Conservation (phyloP, 208 protist genomes). For the Leishmania aethiopica region DNA sequence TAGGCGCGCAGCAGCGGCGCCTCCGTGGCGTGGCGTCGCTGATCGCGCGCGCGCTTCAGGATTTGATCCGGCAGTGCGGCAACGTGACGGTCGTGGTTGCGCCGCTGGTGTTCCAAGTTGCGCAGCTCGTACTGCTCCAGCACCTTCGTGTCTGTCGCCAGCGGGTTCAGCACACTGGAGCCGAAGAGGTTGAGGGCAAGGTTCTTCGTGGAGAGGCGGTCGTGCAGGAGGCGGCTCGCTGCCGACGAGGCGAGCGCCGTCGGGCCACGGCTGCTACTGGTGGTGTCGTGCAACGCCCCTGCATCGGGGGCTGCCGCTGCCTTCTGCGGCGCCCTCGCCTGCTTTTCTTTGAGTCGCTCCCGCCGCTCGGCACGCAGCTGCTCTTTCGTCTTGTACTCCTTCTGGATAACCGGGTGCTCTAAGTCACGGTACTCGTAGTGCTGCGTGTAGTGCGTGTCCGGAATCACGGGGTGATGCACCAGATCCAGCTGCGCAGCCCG, state of each 20-base stretch:
- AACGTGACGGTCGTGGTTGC: constrained; percentile 85
- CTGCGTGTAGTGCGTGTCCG: constrained; percentile 56
- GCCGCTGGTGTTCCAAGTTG: constrained; percentile 69
- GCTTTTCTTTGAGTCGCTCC: constrained; percentile 55
- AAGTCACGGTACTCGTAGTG: constrained; percentile 43
- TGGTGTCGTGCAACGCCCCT: background rate
- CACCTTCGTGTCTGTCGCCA: constrained; percentile 64
- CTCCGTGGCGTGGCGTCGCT: constrained; percentile 59
- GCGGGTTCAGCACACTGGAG: constrained; percentile 72
- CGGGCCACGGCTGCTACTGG: background rate
- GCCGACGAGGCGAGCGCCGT: constrained; percentile 9
- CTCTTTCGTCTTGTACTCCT: constrained; percentile 62
- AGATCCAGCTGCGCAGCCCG: constrained; percentile 36
- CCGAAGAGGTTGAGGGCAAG: constrained; percentile 63
- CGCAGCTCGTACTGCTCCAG: constrained; percentile 79
- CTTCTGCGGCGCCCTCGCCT: constrained; percentile 16
- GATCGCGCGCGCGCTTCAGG: constrained; percentile 60
- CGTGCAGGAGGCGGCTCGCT: constrained; percentile 29
- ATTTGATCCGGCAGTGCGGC: constrained; percentile 77
- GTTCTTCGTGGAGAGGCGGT: constrained; percentile 67
- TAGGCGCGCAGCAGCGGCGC: constrained; percentile 67
- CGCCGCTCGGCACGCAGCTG: constrained; percentile 67
- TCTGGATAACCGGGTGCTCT: constrained; percentile 22
- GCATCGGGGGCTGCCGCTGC: background rate
- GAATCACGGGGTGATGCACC: constrained; percentile 62